These are phyloP conservation scores for Pythium rishiriense DNA, from an alignment of 352 stramenopile genomes.

Conservation along the genomic window DNA sequence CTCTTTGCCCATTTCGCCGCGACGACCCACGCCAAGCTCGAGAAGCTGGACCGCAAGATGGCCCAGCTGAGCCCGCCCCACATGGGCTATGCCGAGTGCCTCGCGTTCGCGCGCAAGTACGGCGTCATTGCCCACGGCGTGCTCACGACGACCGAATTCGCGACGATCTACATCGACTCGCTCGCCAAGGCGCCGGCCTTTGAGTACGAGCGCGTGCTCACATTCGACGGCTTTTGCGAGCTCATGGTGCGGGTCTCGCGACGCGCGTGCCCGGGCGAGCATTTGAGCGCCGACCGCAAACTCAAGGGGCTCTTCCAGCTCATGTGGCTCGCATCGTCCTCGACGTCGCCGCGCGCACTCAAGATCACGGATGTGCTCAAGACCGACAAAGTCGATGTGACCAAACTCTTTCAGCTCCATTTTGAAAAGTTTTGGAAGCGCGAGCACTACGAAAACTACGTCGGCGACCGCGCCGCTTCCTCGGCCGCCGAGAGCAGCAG, in stretches of 20 bases:
- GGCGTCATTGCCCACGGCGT: constrained; percentile 75
- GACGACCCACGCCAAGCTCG: constrained; percentile 49
- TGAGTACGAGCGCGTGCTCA: constrained; percentile 67
- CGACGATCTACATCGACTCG: constrained; percentile 73
- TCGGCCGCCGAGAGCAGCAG: background rate
- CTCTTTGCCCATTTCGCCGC: constrained; percentile 63
- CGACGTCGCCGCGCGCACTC: constrained; percentile 45
- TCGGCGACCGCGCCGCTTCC: constrained; percentile 34
- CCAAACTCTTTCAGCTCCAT: constrained; percentile 60
- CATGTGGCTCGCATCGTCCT: constrained; percentile 77
- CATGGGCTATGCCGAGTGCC: constrained; percentile 69
- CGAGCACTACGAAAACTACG: constrained; percentile 74
- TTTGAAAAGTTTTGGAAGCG: constrained; percentile 86
- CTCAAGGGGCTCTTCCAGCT: constrained; percentile 82
- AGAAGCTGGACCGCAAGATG: constrained; percentile 68
- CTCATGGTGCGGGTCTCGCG: constrained; percentile 61
- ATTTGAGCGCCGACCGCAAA: constrained; percentile 40
- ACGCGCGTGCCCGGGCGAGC: constrained; percentile 42
- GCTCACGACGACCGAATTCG: constrained; percentile 78
- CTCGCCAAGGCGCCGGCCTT: constrained; percentile 51
- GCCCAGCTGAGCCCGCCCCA: constrained; percentile 44
- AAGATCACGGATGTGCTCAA: constrained; percentile 77
- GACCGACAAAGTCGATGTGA: constrained; percentile 61
- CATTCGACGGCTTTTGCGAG: constrained; percentile 60
- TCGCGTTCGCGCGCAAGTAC: constrained; percentile 72